Evolutionary conservation across 257 asterid genomes (phyloP).

Genomic region (Sherardia arvensis): DNA sequence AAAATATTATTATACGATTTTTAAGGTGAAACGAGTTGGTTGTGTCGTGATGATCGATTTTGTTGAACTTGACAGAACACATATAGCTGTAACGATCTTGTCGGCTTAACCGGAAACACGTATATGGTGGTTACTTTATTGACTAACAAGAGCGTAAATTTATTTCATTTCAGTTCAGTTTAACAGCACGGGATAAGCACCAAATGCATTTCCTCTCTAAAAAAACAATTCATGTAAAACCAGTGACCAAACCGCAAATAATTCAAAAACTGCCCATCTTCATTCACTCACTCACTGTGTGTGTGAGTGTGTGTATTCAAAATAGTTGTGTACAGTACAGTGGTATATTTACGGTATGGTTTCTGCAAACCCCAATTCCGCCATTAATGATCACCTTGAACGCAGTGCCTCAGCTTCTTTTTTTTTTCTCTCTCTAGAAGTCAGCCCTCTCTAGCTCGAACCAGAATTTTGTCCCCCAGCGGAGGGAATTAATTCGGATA

Average conservation of each 20-base stretch:
- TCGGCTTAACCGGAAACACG: too few relatives aligned
- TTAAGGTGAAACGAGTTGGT: too few relatives aligned
- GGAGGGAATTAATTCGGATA: not conserved
- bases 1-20: too few relatives aligned
- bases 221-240: not conserved
- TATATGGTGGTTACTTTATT: too few relatives aligned
- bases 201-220: not conserved
- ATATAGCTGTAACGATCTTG: too few relatives aligned
- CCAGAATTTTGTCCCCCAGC: not conserved
- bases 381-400: slow-evolving; percentile 19
- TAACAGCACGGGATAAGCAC: too few relatives aligned
- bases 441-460: not conserved
- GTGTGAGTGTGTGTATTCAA: not conserved
- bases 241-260: not conserved
- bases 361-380: not conserved
- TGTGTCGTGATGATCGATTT: too few relatives aligned
- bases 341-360: not conserved
- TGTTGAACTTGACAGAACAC: too few relatives aligned
- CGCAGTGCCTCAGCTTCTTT: slow-evolving; percentile 35
- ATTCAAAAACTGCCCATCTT: not conserved
- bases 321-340: not conserved
- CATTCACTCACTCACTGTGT: not conserved
- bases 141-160: too few relatives aligned
- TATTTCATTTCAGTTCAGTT: too few relatives aligned
- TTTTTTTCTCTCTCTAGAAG: not conserved